Percentiles rank a stretch among this genome's conserved stretches.
phyloP scores from a whole-genome alignment of 306 rosid species.

The Styphnolobium japonicum region DNA sequence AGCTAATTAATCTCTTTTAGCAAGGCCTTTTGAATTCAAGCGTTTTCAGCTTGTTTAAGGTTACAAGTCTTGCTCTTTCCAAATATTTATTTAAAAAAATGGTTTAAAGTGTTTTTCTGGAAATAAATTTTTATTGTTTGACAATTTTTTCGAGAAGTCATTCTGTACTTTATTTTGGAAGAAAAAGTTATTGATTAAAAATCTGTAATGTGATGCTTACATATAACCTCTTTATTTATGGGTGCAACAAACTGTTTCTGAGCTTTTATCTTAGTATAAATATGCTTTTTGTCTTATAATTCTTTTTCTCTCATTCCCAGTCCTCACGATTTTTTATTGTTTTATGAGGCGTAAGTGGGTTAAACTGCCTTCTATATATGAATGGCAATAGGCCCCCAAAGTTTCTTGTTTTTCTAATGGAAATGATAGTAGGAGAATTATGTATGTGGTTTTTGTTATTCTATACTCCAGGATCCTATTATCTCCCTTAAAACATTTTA shows the following conservation, averaged over 20 bases:
- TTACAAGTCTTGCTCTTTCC: neutral
- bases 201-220: neutral
- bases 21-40: neutral
- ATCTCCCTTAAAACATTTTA: neutral
- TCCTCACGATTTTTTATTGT: neutral
- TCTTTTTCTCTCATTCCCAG: neutral
- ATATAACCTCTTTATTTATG: neutral
- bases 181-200: neutral
- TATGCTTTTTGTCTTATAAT: neutral
- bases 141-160: neutral
- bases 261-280: neutral
- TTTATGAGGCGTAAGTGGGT: no score
- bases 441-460: neutral
- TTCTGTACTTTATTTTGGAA: neutral
- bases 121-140: neutral
- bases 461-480: neutral
- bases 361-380: neutral
- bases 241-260: neutral
- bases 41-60: neutral
- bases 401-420: neutral
- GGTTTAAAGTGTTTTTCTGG: neutral
- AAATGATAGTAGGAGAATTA: neutral
- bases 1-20: neutral
- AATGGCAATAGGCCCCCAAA: neutral
- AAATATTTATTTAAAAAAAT: neutral